Evolutionary conservation across 2,329 filamentous ascomycete species (phyloP).

Genomic region (Claviceps sp.): DNA sequence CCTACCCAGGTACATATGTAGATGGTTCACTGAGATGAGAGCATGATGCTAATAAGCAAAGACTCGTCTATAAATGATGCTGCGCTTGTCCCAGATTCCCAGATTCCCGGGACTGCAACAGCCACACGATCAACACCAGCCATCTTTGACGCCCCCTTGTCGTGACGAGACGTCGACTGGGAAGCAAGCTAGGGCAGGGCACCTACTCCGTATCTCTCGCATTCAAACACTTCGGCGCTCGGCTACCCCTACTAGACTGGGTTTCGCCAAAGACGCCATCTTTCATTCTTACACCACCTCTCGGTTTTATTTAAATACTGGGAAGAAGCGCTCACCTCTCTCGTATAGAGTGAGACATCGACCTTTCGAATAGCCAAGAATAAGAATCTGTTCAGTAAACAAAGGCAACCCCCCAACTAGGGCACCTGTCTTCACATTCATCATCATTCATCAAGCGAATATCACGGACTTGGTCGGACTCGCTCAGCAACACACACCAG

Average conservation of each 20-base stretch:
- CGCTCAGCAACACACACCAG: neutral
- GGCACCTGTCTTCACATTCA: too few species aligned
- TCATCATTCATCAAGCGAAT: too few species aligned
- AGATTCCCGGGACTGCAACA: neutral
- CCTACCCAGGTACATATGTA: neutral
- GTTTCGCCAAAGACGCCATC: neutral
- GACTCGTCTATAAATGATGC: slow-evolving; percentile 4
- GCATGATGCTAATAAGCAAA: neutral
- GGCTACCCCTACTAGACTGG: neutral
- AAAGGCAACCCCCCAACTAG: too few species aligned
- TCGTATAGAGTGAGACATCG: too few species aligned
- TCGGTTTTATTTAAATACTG: neutral
- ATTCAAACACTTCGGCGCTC: neutral
- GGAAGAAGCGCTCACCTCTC: neutral
- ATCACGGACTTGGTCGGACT: too few species aligned
- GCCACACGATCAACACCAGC: neutral
- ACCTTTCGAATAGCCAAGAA: too few species aligned
- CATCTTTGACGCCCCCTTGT: neutral
- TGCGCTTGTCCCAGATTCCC: neutral
- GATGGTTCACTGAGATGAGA: neutral
- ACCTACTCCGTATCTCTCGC: neutral
- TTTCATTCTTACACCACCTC: neutral
- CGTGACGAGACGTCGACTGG: neutral
- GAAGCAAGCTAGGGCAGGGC: neutral
- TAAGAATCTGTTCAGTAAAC: too few species aligned